Evolutionary conservation across 192 early-diverging fungal species (phyloP).

Genomic region (Haplosporangium gracile): DNA sequence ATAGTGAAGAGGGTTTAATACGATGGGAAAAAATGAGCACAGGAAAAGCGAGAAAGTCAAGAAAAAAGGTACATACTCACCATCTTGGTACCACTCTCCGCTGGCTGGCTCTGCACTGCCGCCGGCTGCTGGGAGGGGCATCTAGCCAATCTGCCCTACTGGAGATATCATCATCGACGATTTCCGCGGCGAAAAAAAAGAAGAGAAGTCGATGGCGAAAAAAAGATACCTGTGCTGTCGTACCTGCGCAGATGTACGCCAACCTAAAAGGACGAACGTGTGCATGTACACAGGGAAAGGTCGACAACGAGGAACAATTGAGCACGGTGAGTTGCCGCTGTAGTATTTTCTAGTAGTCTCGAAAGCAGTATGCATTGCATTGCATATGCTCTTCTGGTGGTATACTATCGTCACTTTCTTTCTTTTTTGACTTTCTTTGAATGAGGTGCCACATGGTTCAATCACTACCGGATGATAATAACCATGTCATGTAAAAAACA

Average conservation of each 20-base stretch:
- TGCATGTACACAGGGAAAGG: not conserved
- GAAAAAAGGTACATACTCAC: not conserved
- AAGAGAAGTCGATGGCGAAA: not conserved
- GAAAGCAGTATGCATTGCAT: too few species aligned
- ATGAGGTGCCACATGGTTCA: not conserved
- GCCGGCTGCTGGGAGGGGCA: not conserved
- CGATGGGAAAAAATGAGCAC: slow-evolving; percentile 8
- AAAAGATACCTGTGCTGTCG: slow-evolving; percentile 7
- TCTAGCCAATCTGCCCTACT: not conserved
- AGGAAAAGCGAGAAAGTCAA: not conserved
- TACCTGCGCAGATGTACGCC: not conserved
- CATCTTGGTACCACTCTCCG: not conserved
- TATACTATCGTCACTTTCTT: too few species aligned
- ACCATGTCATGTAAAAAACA: not conserved
- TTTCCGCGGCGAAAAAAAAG: not conserved
- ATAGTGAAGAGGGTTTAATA: not conserved
- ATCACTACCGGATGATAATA: not conserved
- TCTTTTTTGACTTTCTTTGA: not conserved
- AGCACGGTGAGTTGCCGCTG: not conserved
- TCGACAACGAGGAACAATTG: not conserved
- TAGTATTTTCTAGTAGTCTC: too few species aligned
- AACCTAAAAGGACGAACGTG: not conserved
- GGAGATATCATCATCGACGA: not conserved
- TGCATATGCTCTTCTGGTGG: too few species aligned
- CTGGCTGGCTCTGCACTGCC: not conserved